These are phyloP conservation scores for Hypoxylon subgilvum DNA, from an alignment of 495 filamentous ascomycete genomes.

Conservation along the genomic window DNA sequence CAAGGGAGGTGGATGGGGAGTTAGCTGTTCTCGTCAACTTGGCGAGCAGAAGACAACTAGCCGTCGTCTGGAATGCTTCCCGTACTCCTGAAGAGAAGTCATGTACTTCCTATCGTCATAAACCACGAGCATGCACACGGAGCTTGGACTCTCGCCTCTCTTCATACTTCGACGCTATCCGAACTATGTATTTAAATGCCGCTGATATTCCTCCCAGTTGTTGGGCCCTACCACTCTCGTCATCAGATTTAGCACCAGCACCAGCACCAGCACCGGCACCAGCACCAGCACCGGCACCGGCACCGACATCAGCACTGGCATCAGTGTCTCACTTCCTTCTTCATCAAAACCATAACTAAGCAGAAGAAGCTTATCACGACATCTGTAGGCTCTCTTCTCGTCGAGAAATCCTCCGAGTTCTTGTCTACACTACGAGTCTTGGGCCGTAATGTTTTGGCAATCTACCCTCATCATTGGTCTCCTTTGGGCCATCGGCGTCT, in stretches of 20 bases:
- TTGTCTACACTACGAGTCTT: too few species aligned
- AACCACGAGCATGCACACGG: background rate
- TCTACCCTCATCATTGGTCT: background rate
- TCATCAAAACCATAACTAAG: background rate
- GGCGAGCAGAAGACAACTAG: background rate
- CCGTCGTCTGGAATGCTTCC: slow-evolving; percentile 28
- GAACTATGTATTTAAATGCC: slow-evolving; percentile 21
- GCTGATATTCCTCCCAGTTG: background rate
- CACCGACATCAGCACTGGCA: too few species aligned
- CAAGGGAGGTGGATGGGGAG: background rate
- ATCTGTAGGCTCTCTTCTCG: background rate
- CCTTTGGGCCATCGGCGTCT: slow-evolving; percentile 13
- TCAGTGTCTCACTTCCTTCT: background rate
- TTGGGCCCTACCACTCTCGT: background rate
- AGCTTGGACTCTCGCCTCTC: slow-evolving; percentile 7
- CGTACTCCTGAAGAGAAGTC: background rate
- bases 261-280: too few species aligned
- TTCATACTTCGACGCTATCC: background rate
- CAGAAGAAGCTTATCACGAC: background rate
- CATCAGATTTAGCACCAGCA: too few species aligned
- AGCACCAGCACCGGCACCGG: too few species aligned
- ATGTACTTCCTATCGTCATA: background rate
- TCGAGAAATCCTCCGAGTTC: background rate
- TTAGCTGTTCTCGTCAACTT: background rate
- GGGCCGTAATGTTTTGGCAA: slow-evolving; percentile 8